Conservation (phyloP, 352 stramenopile species). For the Phytophthora macrochlamydospora region DNA sequence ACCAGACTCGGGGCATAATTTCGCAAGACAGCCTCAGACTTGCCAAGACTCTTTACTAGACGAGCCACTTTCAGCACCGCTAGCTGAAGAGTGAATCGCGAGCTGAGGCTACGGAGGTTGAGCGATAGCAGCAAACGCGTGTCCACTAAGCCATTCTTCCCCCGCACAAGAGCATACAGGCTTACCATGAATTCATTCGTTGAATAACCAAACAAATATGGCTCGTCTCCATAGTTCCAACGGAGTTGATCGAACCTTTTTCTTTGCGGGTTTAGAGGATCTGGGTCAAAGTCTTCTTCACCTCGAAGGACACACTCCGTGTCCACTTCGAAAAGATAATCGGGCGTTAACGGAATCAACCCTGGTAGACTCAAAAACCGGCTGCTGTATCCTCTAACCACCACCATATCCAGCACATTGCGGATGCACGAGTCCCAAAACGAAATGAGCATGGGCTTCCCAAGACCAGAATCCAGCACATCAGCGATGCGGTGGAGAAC, state of each 20-base stretch:
- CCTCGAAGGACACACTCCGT: slow-evolving; percentile 11
- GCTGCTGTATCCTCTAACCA: too few relatives aligned
- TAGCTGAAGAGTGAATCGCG: slow-evolving; percentile 5
- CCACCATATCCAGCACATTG: too few relatives aligned
- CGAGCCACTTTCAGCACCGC: slow-evolving; percentile 17
- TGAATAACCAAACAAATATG: slow-evolving; percentile 16
- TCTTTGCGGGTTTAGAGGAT: too few relatives aligned
- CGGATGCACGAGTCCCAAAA: too few relatives aligned
- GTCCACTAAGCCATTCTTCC: neutral
- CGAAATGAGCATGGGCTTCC: too few relatives aligned
- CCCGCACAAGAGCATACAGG: neutral
- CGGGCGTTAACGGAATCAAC: too few relatives aligned
- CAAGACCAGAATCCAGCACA: too few relatives aligned
- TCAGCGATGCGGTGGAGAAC: too few relatives aligned
- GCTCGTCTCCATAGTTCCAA: slow-evolving; percentile 9
- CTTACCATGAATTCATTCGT: slow-evolving; percentile 9
- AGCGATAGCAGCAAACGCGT: neutral
- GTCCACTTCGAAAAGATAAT: slow-evolving; percentile 12
- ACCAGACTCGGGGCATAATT: neutral
- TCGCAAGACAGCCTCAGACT: neutral
- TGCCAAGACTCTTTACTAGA: slow-evolving; percentile 3
- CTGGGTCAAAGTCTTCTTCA: slow-evolving; percentile 8
- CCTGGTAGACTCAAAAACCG: too few relatives aligned
- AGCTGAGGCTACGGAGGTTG: neutral
- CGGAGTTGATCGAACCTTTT: neutral